phyloP scores from a whole-genome alignment of 345 rosid species.

The Linum trigynum region DNA sequence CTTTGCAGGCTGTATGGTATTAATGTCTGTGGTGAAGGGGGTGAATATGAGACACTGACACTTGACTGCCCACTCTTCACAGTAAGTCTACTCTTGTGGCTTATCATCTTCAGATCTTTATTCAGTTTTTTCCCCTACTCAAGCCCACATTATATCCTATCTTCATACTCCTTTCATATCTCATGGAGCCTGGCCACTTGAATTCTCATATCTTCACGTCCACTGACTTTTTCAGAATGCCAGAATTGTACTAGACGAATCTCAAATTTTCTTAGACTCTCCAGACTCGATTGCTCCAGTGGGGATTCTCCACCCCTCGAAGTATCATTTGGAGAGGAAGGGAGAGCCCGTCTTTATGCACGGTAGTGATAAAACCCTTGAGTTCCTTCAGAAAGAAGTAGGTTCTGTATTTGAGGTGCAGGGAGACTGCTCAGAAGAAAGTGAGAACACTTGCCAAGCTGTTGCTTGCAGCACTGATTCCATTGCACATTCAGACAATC shows the following conservation, averaged over 20 bases:
- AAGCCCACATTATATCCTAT: neutral
- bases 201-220: conserved; percentile 3
- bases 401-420: conserved; percentile 55
- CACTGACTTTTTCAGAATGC: conserved; percentile 47
- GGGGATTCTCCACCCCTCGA: conserved; percentile 74
- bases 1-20: conserved; percentile 68
- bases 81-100: conserved; percentile 32
- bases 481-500: conserved; percentile 30
- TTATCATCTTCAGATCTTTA: conserved; percentile 3
- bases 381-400: conserved; percentile 23
- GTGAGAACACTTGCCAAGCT: conserved; percentile 22
- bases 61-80: conserved; percentile 91
- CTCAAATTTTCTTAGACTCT: conserved; percentile 65
- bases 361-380: conserved; percentile 10
- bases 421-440: conserved; percentile 33
- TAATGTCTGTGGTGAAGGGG: conserved; percentile 98
- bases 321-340: conserved; percentile 68
- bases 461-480: conserved; percentile 25
- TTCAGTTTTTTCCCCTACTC: neutral
- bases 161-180: no score
- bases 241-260: conserved; percentile 76
- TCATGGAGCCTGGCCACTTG: no score
- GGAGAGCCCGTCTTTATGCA: conserved; percentile 17
- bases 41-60: conserved; percentile 91
- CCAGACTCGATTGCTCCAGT: conserved; percentile 86